Evolutionary conservation across 352 stramenopile species (phyloP).

Genomic region (Globisporangium polare): DNA sequence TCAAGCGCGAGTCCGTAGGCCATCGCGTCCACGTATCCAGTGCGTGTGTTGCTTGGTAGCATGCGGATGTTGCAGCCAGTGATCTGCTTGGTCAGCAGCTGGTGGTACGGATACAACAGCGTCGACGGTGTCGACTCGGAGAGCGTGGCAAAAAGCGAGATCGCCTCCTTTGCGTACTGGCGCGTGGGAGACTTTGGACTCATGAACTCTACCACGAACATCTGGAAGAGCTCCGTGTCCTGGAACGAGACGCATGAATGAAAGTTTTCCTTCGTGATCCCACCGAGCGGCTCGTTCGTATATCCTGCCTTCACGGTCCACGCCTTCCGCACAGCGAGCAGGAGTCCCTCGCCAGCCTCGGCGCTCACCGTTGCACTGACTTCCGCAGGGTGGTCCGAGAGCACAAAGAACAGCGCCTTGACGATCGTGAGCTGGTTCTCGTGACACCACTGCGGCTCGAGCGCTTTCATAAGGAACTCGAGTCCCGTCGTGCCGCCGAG

Average conservation of each 20-base stretch:
- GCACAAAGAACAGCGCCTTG: constrained; percentile 84
- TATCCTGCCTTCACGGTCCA: constrained; percentile 41
- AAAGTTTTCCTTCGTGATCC: constrained; percentile 57
- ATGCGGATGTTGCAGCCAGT: constrained; percentile 75
- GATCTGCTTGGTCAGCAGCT: constrained; percentile 83
- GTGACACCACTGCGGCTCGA: constrained; percentile 76
- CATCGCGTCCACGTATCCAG: constrained; percentile 85
- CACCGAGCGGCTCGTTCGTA: constrained; percentile 28
- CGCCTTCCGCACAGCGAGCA: constrained; percentile 55
- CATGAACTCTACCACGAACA: constrained; percentile 86
- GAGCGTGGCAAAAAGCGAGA: constrained; percentile 50
- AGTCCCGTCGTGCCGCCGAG: constrained; percentile 73
- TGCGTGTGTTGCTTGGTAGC: constrained; percentile 60
- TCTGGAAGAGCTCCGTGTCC: constrained; percentile 83
- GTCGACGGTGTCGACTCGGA: constrained; percentile 56
- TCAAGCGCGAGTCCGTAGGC: constrained; percentile 69
- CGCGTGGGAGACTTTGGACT: constrained; percentile 69
- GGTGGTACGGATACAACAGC: constrained; percentile 79
- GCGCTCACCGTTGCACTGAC: constrained; percentile 73
- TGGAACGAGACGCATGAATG: constrained; percentile 72
- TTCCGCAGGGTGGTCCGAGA: constrained; percentile 83
- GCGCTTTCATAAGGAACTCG: constrained; percentile 52
- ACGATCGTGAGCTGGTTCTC: constrained; percentile 85
- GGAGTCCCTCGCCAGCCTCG: constrained; percentile 61
- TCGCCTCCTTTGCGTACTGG: constrained; percentile 69